Base-by-base conservation (phyloP, 768 basidiomycete species). In the Amanita pseudoporphyria region DNA sequence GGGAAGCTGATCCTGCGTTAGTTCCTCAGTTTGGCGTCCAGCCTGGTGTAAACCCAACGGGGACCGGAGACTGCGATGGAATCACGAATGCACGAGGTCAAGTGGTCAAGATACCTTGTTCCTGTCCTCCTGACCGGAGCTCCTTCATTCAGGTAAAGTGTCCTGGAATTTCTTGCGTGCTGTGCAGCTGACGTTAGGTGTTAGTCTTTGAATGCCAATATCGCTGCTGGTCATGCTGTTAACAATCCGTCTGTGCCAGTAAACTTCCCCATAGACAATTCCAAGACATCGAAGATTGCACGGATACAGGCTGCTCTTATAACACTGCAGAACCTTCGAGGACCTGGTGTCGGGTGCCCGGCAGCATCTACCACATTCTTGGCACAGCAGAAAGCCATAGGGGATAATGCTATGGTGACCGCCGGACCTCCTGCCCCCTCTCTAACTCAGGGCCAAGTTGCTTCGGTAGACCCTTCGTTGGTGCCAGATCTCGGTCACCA, bases 21-120 rank as follows among this genome's bases (percentile, higher is more conserved):
- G 73, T 82, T 9, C 83, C 83, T 0, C 60, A 73, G 3, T 76
- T 86, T 36, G 83, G 82, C 21, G 70, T 71, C 56, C 52, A 62
- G 13, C 59, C 79, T 22, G 79, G 79, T 36, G 55, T 76, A 18
- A 84, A 84, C 59, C 84, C 83, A 13, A 79, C 78, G 22, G 70
- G 84, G 13, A 80, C 79, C 5, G 84, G 81, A n/a, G 76, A 85
- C 58, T 87, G 84, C 52, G 81, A 84, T 56, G 84, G 84, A 9
- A 64, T 71, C 16, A 48, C 72, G 72, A 69, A 74, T 9, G 35
- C 73, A 69, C 16, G 78, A 77, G 82, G 81, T 6, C 63, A 74
- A 47, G 71, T 76, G 5, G 70, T 84, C 57, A 74, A 76, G 61
- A 71, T 86, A 16, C 84, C 85, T 14, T 86, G 85, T 64, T 58